Evolutionary conservation across 768 basidiomycete genomes (phyloP), one percentile per base, ranked within the genome.

Genomic region (Trametopsis cervina): DNA sequence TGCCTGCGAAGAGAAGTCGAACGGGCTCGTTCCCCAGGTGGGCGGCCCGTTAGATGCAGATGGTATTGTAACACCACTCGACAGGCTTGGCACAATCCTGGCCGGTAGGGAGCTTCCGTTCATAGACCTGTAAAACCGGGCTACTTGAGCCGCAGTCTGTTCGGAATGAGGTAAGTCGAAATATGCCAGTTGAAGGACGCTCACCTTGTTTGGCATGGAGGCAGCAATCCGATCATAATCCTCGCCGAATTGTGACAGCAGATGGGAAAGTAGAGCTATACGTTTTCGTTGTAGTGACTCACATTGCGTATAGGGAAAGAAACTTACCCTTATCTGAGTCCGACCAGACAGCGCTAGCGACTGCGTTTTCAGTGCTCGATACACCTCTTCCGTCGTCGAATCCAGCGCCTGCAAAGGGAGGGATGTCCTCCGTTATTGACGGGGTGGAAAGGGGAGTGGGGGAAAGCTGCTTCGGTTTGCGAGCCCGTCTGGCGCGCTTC

Each of bases 191-290:
- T 29, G 18, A 33, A n/a, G 18, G 15, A 33, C 23, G 60, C 63
- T 40, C 53, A 75, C 79, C 71, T 81, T 81, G 62, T 75, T 76
- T 4, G 77, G 79, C 71, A 89, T 75, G 4, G 75, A 74, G 2
- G 80, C 72, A 1, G 85, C 79, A 43, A 89, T 82, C n/a, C 76
- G 73, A 56, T 79, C 76, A 57, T 81, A 81, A 57, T 89, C 76
- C 46, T 76, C 73, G 27, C 84, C 85, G 60, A 85, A 72, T 49
- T 77, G 69, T n/a, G 68, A 66, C 15, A 86, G 68, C 33, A 88
- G 69, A 13, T 69, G 61, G 40, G 80, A 55, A 57, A 87, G 81
- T 40, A 75, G 55, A 33, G 29, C 40, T 60, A 78, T 79, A 25
- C 22, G 22, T 27, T 7, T 21, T 27, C 18, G 23, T 44, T 27